Base-by-base conservation (phyloP, 495 filamentous ascomycete species). In the Penicillium bialowiezense region DNA sequence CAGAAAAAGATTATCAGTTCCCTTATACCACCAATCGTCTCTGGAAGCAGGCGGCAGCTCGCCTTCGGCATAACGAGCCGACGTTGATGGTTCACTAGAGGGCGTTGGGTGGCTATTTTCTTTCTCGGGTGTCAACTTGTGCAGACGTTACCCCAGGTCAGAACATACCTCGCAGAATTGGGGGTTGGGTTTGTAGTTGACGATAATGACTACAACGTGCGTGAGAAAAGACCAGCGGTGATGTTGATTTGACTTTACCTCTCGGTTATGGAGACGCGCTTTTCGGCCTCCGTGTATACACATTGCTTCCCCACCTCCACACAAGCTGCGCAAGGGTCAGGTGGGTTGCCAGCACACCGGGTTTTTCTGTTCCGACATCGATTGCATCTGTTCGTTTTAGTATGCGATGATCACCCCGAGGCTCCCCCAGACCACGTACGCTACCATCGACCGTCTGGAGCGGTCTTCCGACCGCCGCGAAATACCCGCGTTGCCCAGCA, bases 1-100 rank as follows among this genome's bases (percentile, higher is more conserved):
- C 7, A 69, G 23, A 7, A 71, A 56, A n/a, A 69, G 31, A 26
- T 71, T 64, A 17, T 67, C 66, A 0, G 63, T 60, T n/a, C 64
- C 66, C 45, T 68, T 64, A 39, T 65, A 68, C 68, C 68, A 71
- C 66, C 66, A 71, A 50, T 71, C 66, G 31, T 69, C 68, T 13
- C 66, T 32, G 29, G 29, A 55, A 38, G 68, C 68, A n/a, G 51
- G 23, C 5, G 62, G 53, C 1, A 48, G 26, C 21, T 68, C 66
- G 4, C 48, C 41, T 18, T 59, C 52, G 9, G 58, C 52, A 18
- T 50, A 41, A 12, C 43, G 56, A n/a, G 41, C 56, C 3, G 41
- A 44, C 33, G 26, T 51, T 13, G 45, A 47, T 9, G 45, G 48
- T 17, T 34, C 34, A 37, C 39, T 51, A 13, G 49, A 58, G 7